A percentile compares a stretch with the other conserved stretches of the same genome.
phyloP scores from a whole-genome alignment of 192 early-diverging fungal species.

The Podila verticillata region DNA sequence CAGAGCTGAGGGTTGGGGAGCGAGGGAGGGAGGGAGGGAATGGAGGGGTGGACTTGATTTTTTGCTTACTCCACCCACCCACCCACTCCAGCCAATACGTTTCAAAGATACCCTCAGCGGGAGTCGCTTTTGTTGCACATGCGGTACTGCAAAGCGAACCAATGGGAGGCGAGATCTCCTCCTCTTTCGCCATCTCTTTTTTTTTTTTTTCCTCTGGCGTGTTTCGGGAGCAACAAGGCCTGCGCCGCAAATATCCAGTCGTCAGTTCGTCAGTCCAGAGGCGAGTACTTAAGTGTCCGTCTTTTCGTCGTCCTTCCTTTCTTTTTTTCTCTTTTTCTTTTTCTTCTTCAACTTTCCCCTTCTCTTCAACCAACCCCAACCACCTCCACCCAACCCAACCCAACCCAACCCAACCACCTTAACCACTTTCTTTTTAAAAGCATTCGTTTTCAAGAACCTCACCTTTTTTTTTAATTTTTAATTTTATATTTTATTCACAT shows the following conservation, averaged over 20 bases:
- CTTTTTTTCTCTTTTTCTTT: conserved; percentile 5
- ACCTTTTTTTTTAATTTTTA: conserved; percentile 18
- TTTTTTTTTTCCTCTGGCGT: neutral
- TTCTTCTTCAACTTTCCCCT: conserved; percentile 32
- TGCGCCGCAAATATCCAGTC: too few species aligned
- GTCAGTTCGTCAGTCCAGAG: too few species aligned
- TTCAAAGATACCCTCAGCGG: too few species aligned
- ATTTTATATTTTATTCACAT: conserved; percentile 14
- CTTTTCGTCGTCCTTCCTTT: too few species aligned
- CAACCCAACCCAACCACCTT: too few species aligned
- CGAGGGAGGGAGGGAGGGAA: too few species aligned
- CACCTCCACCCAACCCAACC: neutral
- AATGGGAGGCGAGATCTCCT: conserved; percentile 21
- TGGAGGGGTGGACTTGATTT: too few species aligned
- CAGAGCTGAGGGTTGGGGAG: too few species aligned
- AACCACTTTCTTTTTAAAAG: neutral
- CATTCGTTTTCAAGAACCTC: neutral
- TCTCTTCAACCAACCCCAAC: neutral
- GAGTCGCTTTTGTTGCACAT: neutral
- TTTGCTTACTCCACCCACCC: too few species aligned
- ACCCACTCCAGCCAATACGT: too few species aligned
- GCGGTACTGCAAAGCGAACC: conserved; percentile 13
- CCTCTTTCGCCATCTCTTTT: conserved; percentile 5
- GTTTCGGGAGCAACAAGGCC: neutral
- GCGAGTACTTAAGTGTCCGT: too few species aligned